Percentiles rank a stretch among this genome's conserved stretches.
Conservation (phyloP, 2,329 filamentous ascomycete genomes). For the Dothideomycetes sp. region DNA sequence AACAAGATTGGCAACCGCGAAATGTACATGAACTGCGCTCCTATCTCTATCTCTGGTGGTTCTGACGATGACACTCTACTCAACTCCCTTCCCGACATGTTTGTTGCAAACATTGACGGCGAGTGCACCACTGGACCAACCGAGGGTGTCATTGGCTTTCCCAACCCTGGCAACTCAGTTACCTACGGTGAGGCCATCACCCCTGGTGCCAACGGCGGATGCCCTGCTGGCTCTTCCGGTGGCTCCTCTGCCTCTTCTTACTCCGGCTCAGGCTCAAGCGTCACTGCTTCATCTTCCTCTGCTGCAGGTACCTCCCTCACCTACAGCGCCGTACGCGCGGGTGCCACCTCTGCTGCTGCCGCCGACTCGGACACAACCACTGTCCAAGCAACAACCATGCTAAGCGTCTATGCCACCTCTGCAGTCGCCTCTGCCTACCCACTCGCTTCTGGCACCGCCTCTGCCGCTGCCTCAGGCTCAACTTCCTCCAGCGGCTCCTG, state of each 20-base stretch:
- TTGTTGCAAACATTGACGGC: conserved; percentile 55
- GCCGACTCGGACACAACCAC: conserved; percentile 4
- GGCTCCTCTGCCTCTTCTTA: conserved; percentile 16
- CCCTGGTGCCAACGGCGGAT: conserved; percentile 8
- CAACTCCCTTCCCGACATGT: conserved; percentile 59
- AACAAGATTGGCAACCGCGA: conserved; percentile 88
- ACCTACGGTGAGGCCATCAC: conserved; percentile 21
- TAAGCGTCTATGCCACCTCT: conserved; percentile 2
- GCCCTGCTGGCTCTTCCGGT: no score
- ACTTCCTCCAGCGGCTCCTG: conserved; percentile 10
- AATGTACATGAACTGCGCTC: conserved; percentile 95
- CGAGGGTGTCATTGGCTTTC: conserved; percentile 41
- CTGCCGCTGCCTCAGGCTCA: conserved; percentile 3
- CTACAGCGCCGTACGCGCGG: no score
- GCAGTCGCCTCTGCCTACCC: conserved; percentile 4
- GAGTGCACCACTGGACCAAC: conserved; percentile 37
- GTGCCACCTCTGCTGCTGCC: conserved; percentile 12
- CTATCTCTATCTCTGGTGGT: conserved; percentile 51
- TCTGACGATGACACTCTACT: conserved; percentile 44
- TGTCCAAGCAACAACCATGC: not conserved
- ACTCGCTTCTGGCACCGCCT: conserved; percentile 6
- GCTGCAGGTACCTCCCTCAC: conserved; percentile 14
- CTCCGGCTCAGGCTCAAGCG: conserved; percentile 18
- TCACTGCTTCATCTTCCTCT: conserved; percentile 12
- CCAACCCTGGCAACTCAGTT: conserved; percentile 51